Evolutionary conservation across 2,329 filamentous ascomycete species (phyloP).

Genomic region (Colletotrichum phormii): DNA sequence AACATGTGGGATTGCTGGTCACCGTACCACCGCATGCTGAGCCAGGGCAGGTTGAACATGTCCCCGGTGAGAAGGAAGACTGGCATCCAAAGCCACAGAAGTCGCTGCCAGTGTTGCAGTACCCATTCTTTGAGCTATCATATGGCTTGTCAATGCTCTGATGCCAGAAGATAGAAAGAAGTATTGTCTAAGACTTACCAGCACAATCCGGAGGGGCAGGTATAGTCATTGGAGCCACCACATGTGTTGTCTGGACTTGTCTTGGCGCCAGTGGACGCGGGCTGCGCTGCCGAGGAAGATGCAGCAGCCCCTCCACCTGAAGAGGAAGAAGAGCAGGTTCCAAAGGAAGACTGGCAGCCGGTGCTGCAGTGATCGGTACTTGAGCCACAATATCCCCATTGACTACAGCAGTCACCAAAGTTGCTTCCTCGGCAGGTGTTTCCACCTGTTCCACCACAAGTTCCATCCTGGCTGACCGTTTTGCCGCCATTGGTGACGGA

Average conservation of each 20-base stretch:
- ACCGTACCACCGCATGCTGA: constrained; percentile 16
- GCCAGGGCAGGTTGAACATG: constrained; percentile 19
- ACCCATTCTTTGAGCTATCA: constrained; percentile 32
- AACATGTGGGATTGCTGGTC: constrained; percentile 16
- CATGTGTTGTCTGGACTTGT: constrained; percentile 50
- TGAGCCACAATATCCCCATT: constrained; percentile 39
- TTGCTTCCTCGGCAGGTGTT: constrained; percentile 22
- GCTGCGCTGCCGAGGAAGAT: constrained; percentile 10
- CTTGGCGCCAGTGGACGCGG: constrained; percentile 11
- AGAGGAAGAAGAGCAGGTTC: constrained; percentile 20
- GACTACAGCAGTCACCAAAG: constrained; percentile 37
- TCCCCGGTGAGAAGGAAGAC: constrained; percentile 12
- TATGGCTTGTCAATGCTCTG: not conserved
- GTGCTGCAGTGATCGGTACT: constrained; percentile 36
- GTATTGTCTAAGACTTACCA: constrained; percentile 25
- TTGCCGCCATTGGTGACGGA: constrained; percentile 24
- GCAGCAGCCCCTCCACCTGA: constrained; percentile 6
- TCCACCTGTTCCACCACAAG: constrained; percentile 22
- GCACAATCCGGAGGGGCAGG: constrained; percentile 44
- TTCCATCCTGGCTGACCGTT: constrained; percentile 18
- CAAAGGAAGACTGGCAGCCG: constrained; percentile 29
- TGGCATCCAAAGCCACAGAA: constrained; percentile 38
- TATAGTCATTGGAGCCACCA: constrained; percentile 52
- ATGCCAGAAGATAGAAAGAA: not conserved
- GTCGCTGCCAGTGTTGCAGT: constrained; percentile 34